A percentile compares a stretch with the other conserved stretches of the same genome.
phyloP scores from a whole-genome alignment of 176 grass and related monocot genomes.

The Leersia perrieri region DNA sequence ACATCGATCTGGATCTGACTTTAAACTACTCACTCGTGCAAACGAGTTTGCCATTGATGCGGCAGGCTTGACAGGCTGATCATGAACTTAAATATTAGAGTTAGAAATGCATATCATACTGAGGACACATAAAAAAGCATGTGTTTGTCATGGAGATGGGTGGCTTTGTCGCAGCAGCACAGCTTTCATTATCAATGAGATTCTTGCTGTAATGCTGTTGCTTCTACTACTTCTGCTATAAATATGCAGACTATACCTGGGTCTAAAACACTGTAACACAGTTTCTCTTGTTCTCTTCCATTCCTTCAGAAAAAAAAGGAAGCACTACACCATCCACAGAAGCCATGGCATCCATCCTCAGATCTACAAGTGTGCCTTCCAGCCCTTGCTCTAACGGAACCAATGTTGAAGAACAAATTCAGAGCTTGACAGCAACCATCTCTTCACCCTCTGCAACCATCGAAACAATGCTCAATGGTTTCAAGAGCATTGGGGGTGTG shows the following conservation, averaged over 20 bases:
- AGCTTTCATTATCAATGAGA: background rate
- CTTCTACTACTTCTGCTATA: background rate
- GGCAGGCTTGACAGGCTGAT: background rate
- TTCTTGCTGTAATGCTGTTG: constrained; percentile 22
- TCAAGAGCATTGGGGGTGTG: background rate
- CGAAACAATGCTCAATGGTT: background rate
- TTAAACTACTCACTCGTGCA: background rate
- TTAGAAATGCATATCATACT: background rate
- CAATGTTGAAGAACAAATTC: constrained; percentile 10
- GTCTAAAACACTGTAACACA: background rate
- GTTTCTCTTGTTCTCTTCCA: background rate
- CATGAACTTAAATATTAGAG: background rate
- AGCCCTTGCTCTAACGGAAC: background rate
- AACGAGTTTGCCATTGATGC: background rate
- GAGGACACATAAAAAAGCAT: background rate
- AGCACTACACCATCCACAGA: background rate
- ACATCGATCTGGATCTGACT: background rate
- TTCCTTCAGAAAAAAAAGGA: background rate
- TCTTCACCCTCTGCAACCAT: background rate
- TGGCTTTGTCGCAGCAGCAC: constrained; percentile 1
- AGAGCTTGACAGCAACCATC: background rate
- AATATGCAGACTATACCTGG: background rate
- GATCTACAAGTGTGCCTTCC: constrained; percentile 28
- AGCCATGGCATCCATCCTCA: constrained; percentile 32
- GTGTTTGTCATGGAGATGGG: background rate